phyloP scores from a whole-genome alignment of 129 eudicot species.

The Ambrosia trifida region DNA sequence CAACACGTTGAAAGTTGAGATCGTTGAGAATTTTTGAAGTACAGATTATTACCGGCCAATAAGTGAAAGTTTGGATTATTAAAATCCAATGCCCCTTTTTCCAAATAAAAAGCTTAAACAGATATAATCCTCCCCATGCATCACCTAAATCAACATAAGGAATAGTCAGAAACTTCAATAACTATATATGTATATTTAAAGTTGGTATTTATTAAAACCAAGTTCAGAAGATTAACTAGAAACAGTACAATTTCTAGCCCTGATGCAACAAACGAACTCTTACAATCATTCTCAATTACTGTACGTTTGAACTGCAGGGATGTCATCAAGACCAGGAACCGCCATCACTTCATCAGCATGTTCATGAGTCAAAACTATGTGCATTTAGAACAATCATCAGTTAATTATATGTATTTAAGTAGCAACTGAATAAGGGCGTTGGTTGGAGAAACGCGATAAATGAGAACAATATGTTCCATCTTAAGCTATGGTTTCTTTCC shows the following conservation, averaged over 20 bases:
- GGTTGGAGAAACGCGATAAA: background rate
- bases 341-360: conserved; percentile 77
- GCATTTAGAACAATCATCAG: conserved; percentile 36
- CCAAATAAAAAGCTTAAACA: conserved; percentile 88
- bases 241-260: conserved; percentile 82
- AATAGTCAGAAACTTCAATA: conserved; percentile 19
- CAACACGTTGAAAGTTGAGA: no score
- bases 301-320: conserved; percentile 72
- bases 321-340: conserved; percentile 88
- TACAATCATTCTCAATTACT: conserved; percentile 69
- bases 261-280: conserved; percentile 82
- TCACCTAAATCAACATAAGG: conserved; percentile 55
- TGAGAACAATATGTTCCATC: background rate
- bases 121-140: conserved; percentile 98
- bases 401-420: conserved; percentile 8
- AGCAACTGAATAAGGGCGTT: background rate
- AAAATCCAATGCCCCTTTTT: conserved; percentile 47
- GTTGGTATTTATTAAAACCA: conserved; percentile 1
- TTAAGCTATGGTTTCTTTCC: conserved; percentile 6
- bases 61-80: no score
- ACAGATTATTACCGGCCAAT: no score
- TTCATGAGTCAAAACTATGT: conserved; percentile 93
- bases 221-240: conserved; percentile 54
- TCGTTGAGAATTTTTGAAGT: no score
- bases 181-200: conserved; percentile 5